Base-by-base conservation (phyloP, 2,329 filamentous ascomycete species). In the Cadophora luteo-olivacea region DNA sequence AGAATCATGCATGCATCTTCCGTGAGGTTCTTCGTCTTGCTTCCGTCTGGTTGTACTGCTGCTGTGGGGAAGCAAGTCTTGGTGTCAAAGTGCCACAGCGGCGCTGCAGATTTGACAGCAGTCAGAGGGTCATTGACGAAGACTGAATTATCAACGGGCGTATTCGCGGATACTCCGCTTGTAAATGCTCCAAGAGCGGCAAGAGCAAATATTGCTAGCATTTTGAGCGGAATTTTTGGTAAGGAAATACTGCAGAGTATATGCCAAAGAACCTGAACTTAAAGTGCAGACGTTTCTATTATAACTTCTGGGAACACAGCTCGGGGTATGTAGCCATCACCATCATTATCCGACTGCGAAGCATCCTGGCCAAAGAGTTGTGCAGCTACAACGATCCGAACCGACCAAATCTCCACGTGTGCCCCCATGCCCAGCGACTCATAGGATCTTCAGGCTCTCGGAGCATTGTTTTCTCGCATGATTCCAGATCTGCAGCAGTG, bases 21-120 rank as follows among this genome's bases (percentile, higher is more conserved):
- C 41, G 38, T 22, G 6, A 72, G 22, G 41, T 64, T 68, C 9
- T 41, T 49, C 9, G 71, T 72, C 60, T 72, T 69, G 29, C 57
- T 67, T 14, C 71, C 71, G 22, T 72, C 54, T 4, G 64, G 14
- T 32, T 71, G 58, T 19, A 60, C 64, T 54, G 69, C 71, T 16
- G 69, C 64, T n/a, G 55, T 60, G 36, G 71, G 71, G 14, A 71
- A 72, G 51, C 71, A 72, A 6, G 66, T 71, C 32, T 68, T 69
- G 24, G 49, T 51, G 49, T 70, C 71, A 38, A 72, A 69, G 36
- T 72, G 71, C 71, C 71, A 72, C 1, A 71, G 41, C 2, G 70
- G 70, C 19, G 70, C 70, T 32, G 68, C 70, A 14, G 66, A 60
- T 60, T 62, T 57, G 38, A 71, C 66, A 29, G 66, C 68, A 32